Evolutionary conservation across 352 stramenopile genomes (phyloP).

Genomic region (Phytophthora melonis): DNA sequence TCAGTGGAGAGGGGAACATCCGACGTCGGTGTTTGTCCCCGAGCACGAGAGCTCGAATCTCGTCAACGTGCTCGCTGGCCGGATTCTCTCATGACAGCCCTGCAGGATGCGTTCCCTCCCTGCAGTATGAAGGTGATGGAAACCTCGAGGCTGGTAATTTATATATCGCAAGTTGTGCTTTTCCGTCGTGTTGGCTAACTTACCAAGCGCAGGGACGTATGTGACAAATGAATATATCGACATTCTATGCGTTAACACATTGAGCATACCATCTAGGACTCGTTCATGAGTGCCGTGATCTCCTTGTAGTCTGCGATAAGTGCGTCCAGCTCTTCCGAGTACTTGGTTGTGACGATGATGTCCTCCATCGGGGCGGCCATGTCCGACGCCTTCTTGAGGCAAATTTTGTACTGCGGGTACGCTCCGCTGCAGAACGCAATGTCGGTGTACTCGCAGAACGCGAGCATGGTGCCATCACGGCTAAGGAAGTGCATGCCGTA

Average conservation of each 20-base stretch:
- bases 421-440: conserved; percentile 62
- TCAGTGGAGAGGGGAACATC: conserved; percentile 64
- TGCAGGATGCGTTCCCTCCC: background rate
- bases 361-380: conserved; percentile 55
- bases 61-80: conserved; percentile 81
- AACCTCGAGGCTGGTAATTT: conserved; percentile 28
- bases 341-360: conserved; percentile 73
- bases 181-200: background rate
- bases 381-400: conserved; percentile 53
- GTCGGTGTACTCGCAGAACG: conserved; percentile 74
- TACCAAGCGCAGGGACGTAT: background rate
- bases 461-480: conserved; percentile 69
- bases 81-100: conserved; percentile 50
- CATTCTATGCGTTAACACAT: conserved; percentile 41
- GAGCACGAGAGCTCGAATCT: conserved; percentile 81
- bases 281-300: conserved; percentile 73
- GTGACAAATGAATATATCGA: conserved; percentile 34
- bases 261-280: conserved; percentile 40
- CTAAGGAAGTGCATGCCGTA: conserved; percentile 93
- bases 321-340: conserved; percentile 69
- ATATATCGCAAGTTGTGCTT: conserved; percentile 23
- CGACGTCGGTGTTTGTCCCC: conserved; percentile 67
- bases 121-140: conserved; percentile 1
- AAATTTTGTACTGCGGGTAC: conserved; percentile 79
- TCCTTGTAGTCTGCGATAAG: conserved; percentile 82